Conservation (phyloP, 1,284 basidiomycete species). For the Phaffia rhodozyma region DNA sequence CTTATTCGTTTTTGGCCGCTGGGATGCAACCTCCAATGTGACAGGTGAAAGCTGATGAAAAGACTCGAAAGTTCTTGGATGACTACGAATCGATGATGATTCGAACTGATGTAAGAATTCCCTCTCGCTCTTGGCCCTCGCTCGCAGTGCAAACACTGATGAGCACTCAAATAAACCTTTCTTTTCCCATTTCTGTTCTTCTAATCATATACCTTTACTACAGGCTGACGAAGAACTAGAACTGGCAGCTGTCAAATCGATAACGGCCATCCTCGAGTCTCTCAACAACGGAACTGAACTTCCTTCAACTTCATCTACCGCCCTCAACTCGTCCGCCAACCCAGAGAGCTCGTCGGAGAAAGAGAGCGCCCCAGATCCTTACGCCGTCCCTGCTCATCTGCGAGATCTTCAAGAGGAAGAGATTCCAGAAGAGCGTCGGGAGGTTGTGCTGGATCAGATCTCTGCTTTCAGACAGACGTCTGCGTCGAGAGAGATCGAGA, state of each 20-base stretch:
- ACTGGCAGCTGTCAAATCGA: constrained; percentile 28
- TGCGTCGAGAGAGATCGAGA: constrained; percentile 72
- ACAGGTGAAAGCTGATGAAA: constrained; percentile 85
- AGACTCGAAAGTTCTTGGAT: constrained; percentile 73
- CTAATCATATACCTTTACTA: not conserved
- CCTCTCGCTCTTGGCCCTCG: constrained; percentile 9
- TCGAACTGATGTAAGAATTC: constrained; percentile 55
- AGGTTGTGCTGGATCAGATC: constrained; percentile 85
- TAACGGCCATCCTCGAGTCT: constrained; percentile 32
- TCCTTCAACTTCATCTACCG: constrained; percentile 43
- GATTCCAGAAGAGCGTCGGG: constrained; percentile 86
- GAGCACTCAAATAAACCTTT: constrained; percentile 38
- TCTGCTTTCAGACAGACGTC: constrained; percentile 81
- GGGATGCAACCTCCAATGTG: not conserved
- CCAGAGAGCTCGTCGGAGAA: constrained; percentile 52
- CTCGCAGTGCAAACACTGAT: constrained; percentile 39
- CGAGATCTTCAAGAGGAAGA: constrained; percentile 91
- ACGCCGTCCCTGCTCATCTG: constrained; percentile 82
- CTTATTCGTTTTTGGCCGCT: not conserved
- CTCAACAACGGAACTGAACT: constrained; percentile 25
- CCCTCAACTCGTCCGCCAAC: constrained; percentile 27
- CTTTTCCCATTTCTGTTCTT: not conserved
- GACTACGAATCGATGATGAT: constrained; percentile 68
- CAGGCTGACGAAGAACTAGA: constrained; percentile 36
- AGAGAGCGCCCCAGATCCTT: constrained; percentile 40